Percentiles rank a stretch among this genome's conserved stretches.
phyloP scores from a whole-genome alignment of 345 rosid genomes.

The Gossypium australe region DNA sequence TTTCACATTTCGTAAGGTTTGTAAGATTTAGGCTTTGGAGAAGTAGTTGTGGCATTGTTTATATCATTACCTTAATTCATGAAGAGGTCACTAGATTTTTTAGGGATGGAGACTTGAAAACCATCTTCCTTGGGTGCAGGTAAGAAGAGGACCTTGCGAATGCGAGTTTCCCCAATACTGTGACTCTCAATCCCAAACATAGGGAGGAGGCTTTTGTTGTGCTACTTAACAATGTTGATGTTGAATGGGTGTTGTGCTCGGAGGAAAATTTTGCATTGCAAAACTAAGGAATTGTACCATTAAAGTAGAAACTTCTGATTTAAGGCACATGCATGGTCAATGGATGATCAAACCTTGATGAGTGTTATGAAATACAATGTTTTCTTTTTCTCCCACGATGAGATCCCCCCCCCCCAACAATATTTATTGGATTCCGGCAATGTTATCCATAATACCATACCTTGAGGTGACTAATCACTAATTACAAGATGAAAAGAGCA shows the following conservation, averaged over 20 bases:
- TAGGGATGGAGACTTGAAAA: not conserved
- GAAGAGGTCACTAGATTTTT: not conserved
- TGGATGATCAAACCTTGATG: not conserved
- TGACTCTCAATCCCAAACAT: slow-evolving; percentile 62
- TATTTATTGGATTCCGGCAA: not conserved
- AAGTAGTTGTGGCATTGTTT: not conserved
- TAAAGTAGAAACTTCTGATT: not conserved
- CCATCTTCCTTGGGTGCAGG: slow-evolving; percentile 40
- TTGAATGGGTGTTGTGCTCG: not conserved
- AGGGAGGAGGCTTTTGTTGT: not conserved
- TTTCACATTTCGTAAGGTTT: slow-evolving; percentile 86
- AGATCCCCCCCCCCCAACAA: no score
- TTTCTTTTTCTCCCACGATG: no score
- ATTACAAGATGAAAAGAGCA: not conserved
- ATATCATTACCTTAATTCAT: not conserved
- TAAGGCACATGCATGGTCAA: not conserved
- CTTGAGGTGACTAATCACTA: not conserved
- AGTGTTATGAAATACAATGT: not conserved
- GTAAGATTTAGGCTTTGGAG: not conserved
- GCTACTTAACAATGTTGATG: not conserved
- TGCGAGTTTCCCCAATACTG: slow-evolving; percentile 74
- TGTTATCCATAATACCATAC: not conserved
- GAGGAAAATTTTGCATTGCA: not conserved
- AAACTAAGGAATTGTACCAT: not conserved
- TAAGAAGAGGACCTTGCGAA: slow-evolving; percentile 57